These are phyloP conservation scores for Xylaria intraflava DNA, from an alignment of 495 filamentous ascomycete species.

Conservation along the genomic window DNA sequence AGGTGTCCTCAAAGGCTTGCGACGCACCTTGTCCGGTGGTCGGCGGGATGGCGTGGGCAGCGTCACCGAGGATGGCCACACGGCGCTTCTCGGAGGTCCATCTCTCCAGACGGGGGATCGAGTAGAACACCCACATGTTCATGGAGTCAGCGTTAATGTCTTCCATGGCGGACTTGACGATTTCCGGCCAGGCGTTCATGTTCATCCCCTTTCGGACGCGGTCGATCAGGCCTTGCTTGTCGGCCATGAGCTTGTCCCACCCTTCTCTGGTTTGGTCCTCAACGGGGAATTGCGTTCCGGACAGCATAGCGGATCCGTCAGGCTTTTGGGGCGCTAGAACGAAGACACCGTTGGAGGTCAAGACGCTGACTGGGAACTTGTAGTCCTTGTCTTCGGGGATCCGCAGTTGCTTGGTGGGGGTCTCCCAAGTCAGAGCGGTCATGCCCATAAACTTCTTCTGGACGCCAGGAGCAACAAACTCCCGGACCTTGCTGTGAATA, in stretches of 20 bases:
- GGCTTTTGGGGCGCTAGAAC: conserved; percentile 39
- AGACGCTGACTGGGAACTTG: conserved; percentile 36
- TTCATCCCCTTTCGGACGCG: background rate
- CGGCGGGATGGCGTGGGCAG: conserved; percentile 39
- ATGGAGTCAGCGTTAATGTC: conserved; percentile 13
- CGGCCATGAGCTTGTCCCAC: conserved; percentile 10
- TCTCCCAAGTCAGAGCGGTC: conserved; percentile 10
- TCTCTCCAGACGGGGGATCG: conserved; percentile 8
- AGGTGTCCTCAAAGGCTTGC: conserved; percentile 34
- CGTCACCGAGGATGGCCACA: conserved; percentile 2
- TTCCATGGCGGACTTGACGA: conserved; percentile 10
- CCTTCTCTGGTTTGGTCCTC: conserved; percentile 7
- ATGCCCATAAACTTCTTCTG: conserved; percentile 13
- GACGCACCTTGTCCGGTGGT: conserved; percentile 33
- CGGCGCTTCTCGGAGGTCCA: conserved; percentile 30
- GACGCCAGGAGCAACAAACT: conserved; percentile 5
- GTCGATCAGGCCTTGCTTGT: conserved; percentile 11
- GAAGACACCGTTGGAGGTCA: conserved; percentile 36
- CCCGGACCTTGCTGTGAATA: conserved; percentile 40
- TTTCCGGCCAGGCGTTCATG: conserved; percentile 6
- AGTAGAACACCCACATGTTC: conserved; percentile 20
- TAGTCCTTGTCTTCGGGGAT: conserved; percentile 23
- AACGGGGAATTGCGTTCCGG: conserved; percentile 31
- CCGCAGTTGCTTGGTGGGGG: conserved; percentile 7
- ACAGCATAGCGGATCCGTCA: conserved; percentile 38